phyloP scores from a whole-genome alignment of 345 rosid genomes.

The Syzygium oleosum region DNA sequence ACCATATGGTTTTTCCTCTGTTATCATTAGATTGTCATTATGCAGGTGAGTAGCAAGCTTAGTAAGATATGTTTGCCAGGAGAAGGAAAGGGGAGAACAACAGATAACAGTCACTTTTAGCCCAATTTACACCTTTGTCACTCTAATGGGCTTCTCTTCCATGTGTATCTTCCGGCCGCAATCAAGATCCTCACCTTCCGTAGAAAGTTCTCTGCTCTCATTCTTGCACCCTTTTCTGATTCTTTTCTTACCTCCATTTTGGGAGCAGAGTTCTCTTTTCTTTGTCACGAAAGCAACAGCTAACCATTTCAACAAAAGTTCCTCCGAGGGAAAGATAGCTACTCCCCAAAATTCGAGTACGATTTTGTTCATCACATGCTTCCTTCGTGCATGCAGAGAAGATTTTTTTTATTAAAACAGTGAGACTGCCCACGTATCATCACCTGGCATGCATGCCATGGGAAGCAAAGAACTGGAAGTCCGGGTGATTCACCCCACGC shows the following conservation, averaged over 20 bases:
- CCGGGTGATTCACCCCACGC: conserved; percentile 65
- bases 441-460: conserved; percentile 24
- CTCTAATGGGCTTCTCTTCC: not conserved
- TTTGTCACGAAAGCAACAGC: not conserved
- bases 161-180: not conserved
- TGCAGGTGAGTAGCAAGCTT: not conserved
- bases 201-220: not conserved
- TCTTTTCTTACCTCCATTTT: not conserved
- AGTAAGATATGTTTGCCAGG: not conserved
- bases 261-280: not conserved
- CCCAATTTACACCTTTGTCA: not conserved
- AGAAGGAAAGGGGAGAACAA: not conserved
- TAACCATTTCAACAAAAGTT: not conserved
- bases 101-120: not conserved
- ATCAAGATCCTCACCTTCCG: not conserved
- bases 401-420: not conserved
- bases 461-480: conserved; percentile 61
- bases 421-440: not conserved
- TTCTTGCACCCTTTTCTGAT: not conserved
- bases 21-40: not conserved
- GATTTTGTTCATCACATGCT: not conserved
- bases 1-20: not conserved
- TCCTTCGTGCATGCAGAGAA: not conserved
- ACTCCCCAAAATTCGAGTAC: not conserved
- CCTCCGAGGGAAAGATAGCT: not conserved